These are phyloP conservation scores for Manihot esculenta DNA, from an alignment of 441 rosid species.

Conservation along the genomic window DNA sequence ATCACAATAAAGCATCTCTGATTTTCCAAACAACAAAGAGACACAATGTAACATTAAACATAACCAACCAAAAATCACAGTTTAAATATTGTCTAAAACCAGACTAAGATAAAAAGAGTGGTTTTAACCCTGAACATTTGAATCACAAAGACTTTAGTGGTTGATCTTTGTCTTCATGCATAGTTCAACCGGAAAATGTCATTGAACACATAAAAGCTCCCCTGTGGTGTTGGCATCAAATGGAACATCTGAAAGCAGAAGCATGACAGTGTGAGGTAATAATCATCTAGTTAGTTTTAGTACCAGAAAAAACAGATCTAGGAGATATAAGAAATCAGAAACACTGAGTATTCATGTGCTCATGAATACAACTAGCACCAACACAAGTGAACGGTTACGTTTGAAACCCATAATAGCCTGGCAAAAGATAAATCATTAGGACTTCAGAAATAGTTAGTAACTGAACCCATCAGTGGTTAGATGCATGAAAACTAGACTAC, in stretches of 20 bases:
- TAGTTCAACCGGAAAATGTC: slow-evolving; percentile 99
- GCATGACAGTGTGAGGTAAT: slow-evolving; percentile 20
- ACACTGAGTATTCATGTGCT: too few species aligned
- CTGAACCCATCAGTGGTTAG: background rate
- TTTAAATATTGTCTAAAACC: slow-evolving; percentile 26
- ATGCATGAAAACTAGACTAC: background rate
- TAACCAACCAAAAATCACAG: slow-evolving; percentile 25
- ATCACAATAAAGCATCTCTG: slow-evolving; percentile 30
- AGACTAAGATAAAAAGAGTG: slow-evolving; percentile 26
- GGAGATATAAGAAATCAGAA: background rate
- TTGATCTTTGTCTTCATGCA: slow-evolving; percentile 48
- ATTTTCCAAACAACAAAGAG: slow-evolving; percentile 24
- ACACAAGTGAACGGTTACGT: too few species aligned
- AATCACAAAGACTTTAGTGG: background rate
- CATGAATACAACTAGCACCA: too few species aligned
- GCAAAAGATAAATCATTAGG: too few species aligned
- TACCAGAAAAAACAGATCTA: background rate
- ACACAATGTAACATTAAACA: slow-evolving; percentile 31
- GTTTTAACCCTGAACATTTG: slow-evolving; percentile 19
- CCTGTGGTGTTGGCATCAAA: slow-evolving; percentile 90
- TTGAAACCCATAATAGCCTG: too few species aligned
- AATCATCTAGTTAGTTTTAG: background rate
- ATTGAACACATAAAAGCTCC: slow-evolving; percentile 87
- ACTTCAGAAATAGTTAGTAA: background rate
- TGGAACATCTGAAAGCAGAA: slow-evolving; percentile 77